Conservation (phyloP, 768 basidiomycete species). For the Suillus ampliporus region DNA sequence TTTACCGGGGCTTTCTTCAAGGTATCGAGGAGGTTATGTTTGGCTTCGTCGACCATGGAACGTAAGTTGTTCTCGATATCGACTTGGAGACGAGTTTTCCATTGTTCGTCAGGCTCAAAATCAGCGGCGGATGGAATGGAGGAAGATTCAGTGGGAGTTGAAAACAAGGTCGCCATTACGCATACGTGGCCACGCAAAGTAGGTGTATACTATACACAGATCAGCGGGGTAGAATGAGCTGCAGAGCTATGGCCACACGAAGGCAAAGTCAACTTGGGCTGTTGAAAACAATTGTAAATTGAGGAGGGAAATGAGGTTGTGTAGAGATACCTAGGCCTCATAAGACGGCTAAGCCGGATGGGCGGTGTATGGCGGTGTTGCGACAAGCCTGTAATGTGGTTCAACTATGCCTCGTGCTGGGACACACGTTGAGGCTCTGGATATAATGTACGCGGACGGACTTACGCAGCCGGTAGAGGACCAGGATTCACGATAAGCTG, state of each 20-base stretch:
- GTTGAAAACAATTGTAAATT: conserved; percentile 13
- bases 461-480: conserved; percentile 23
- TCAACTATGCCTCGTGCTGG: too few relatives aligned
- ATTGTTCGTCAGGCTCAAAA: conserved; percentile 57
- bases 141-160: conserved; percentile 14
- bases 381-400: conserved; percentile 44
- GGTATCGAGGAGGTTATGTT: conserved; percentile 58
- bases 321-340: conserved; percentile 18
- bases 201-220: not conserved
- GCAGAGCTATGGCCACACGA: conserved; percentile 10
- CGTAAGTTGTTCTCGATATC: conserved; percentile 55
- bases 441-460: conserved; percentile 9
- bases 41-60: conserved; percentile 61
- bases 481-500: conserved; percentile 19
- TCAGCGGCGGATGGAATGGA: conserved; percentile 18
- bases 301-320: conserved; percentile 16
- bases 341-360: conserved; percentile 18
- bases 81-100: conserved; percentile 53
- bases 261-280: conserved; percentile 5
- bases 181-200: not conserved
- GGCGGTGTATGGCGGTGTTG: conserved; percentile 13
- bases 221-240: conserved; percentile 2
- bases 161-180: conserved; percentile 30
- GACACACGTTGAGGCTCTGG: conserved; percentile 44
- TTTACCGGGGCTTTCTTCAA: conserved; percentile 49